Conservation (phyloP, 2,329 filamentous ascomycete genomes). For the Ophiosphaerella herpotricha region DNA sequence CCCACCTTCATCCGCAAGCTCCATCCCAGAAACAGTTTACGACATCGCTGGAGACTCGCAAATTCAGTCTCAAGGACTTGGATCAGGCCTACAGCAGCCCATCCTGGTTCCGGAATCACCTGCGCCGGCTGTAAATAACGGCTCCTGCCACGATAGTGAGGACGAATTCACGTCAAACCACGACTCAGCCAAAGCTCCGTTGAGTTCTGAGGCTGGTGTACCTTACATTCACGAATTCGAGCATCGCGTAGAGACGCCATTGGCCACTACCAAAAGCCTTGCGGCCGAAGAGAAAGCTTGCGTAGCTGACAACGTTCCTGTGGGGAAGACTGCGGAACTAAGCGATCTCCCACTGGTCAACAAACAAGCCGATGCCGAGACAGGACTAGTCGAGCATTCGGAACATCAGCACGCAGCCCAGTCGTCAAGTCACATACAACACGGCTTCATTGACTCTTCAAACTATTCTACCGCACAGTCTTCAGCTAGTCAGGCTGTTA, state of each 20-base stretch:
- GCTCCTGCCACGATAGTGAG: too few species aligned
- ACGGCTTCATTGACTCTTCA: conserved; percentile 1
- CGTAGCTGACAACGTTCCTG: too few species aligned
- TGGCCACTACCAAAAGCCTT: too few species aligned
- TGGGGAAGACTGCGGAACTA: too few species aligned
- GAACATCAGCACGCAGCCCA: conserved; percentile 13
- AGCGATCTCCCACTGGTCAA: neutral
- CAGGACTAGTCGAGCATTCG: conserved; percentile 14
- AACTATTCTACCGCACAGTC: neutral
- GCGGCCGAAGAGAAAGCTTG: too few species aligned
- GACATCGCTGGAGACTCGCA: conserved; percentile 22
- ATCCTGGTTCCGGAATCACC: conserved; percentile 2
- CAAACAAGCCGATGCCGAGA: conserved; percentile 4
- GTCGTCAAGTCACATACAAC: conserved; percentile 16
- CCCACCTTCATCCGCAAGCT: conserved; percentile 22
- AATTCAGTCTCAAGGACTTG: conserved; percentile 10
- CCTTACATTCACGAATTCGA: too few species aligned
- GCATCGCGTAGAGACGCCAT: too few species aligned
- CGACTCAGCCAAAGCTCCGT: too few species aligned
- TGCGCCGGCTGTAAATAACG: too few species aligned
- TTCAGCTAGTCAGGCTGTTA: neutral
- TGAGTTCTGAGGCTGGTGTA: too few species aligned
- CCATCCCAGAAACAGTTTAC: conserved; percentile 35
- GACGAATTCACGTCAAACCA: too few species aligned
- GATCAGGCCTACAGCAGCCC: conserved; percentile 4